Conservation (phyloP, 2,329 filamentous ascomycete genomes). For the Hypoxylon sp. region DNA sequence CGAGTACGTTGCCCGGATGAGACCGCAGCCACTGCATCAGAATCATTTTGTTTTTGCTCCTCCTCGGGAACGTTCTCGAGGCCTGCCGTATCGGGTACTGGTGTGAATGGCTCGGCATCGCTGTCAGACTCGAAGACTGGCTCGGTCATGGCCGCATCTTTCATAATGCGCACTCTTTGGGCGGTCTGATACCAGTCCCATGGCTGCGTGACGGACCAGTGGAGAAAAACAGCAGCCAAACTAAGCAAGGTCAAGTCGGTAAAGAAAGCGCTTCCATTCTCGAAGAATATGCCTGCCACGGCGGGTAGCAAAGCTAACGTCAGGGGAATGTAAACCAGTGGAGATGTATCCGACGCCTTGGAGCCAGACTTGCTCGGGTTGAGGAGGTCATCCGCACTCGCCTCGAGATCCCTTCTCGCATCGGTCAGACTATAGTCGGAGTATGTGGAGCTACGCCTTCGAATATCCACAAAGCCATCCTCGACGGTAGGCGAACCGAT, state of each 20-base stretch:
- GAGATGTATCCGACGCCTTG: slow-evolving; percentile 69
- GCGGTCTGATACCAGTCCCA: slow-evolving; percentile 87
- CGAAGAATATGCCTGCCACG: slow-evolving; percentile 85
- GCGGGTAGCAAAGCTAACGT: slow-evolving; percentile 88
- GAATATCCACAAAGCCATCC: slow-evolving; percentile 54
- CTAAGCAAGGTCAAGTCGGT: slow-evolving; percentile 88
- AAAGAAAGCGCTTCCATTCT: slow-evolving; percentile 85
- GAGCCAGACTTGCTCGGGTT: slow-evolving; percentile 62
- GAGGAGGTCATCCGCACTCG: slow-evolving; percentile 80
- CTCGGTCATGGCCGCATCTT: slow-evolving; percentile 62
- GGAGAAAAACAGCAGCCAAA: slow-evolving; percentile 86
- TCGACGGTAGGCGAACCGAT: slow-evolving; percentile 37
- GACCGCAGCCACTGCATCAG: slow-evolving; percentile 14
- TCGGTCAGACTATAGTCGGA: slow-evolving; percentile 82
- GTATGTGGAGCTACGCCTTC: slow-evolving; percentile 81
- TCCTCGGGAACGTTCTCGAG: slow-evolving; percentile 65
- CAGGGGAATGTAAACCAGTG: slow-evolving; percentile 85
- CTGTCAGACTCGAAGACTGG: slow-evolving; percentile 63
- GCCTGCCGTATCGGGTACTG: slow-evolving; percentile 44
- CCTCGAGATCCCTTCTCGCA: slow-evolving; percentile 73
- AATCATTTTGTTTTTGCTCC: slow-evolving; percentile 48
- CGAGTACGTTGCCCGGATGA: slow-evolving; percentile 39
- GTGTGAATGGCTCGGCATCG: slow-evolving; percentile 55
- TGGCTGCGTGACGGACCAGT: slow-evolving; percentile 91
- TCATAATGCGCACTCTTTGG: slow-evolving; percentile 70